Evolutionary conservation across 495 filamentous ascomycete species (phyloP), one percentile per base, ranked within the genome.

Genomic region (Ascodesmis nigricans): DNA sequence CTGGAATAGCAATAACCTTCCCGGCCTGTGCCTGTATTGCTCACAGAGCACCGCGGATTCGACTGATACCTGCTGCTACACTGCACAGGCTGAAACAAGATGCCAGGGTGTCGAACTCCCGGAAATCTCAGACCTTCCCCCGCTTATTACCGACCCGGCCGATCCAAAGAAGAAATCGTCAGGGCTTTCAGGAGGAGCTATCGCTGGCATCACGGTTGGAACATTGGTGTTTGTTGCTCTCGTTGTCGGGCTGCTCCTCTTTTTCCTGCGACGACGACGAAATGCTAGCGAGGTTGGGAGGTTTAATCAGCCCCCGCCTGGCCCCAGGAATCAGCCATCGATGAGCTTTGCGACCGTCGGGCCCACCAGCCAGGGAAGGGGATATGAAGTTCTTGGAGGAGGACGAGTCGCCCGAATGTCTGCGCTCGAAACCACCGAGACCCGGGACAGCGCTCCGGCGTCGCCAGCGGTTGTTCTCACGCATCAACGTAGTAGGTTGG

Each of bases 381-480:
- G 66, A 21, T 78, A 75, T 41, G 74, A 78, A 40, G 62, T 76
- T 20, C 65, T 84, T 16, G 76, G 83, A 23, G 84, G 82, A 20
- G 83, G 80, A 22, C 71, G 90, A 27, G 83, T 99, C 30, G 75
- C 87, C 5, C 69, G 90, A 22, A 95, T 99, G 90, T 83, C 84
- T 20, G 90, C 90, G 8, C 58, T 99, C 21, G 83, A 93, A 52
- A 71, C 35, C 13, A 32, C 21, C 4, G 23, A 15, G 23, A 27
- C 32, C 15, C 40, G 44, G 5, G 35, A 43, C 18, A 22, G 25
- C 25, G 40, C 38, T 14, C 40, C 28, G 8, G 42, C 45, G 11
- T 48, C 40, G 11, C 46, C 46, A 33, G 29, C 31, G 5, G 24
- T 35, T 17, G 22, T 31, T 30, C 38, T 8, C 21, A 36, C 10